These are phyloP conservation scores for Eleusine indica DNA, from an alignment of 176 grass and related monocot genomes.

Conservation along the genomic window DNA sequence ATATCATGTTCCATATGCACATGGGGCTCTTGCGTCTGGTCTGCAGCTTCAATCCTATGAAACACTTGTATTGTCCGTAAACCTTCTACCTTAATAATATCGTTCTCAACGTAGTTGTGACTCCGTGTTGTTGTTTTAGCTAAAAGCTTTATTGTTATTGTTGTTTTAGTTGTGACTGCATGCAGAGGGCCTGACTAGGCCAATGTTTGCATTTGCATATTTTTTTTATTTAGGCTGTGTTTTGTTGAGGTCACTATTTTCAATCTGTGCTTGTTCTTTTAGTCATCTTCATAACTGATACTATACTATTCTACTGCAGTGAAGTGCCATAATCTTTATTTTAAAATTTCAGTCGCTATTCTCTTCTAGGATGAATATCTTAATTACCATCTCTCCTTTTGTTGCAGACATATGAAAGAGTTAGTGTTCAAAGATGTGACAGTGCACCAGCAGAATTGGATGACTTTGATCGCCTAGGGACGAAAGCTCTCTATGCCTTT, in stretches of 20 bases:
- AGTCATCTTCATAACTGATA: slow-evolving; percentile 1
- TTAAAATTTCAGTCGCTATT: not conserved
- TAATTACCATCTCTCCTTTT: slow-evolving; percentile 29
- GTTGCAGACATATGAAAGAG: slow-evolving; percentile 78
- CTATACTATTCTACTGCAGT: not conserved
- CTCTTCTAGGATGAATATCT: slow-evolving; percentile 25
- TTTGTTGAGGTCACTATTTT: slow-evolving; percentile 2
- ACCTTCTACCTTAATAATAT: slow-evolving; percentile 6
- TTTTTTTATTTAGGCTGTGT: not conserved
- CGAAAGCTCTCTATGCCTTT: slow-evolving; percentile 89
- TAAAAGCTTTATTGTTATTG: too few relatives aligned
- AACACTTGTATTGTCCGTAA: slow-evolving; percentile 65
- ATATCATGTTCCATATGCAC: slow-evolving; percentile 97
- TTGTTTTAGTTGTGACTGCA: not conserved
- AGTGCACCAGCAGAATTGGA: slow-evolving; percentile 45
- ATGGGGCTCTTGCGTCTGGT: slow-evolving; percentile 84
- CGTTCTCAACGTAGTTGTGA: too few relatives aligned
- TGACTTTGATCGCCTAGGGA: slow-evolving; percentile 65
- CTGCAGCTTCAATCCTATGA: slow-evolving; percentile 89
- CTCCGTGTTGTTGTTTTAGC: too few relatives aligned
- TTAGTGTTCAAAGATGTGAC: slow-evolving; percentile 92
- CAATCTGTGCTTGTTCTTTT: slow-evolving; percentile 7
- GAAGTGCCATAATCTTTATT: not conserved
- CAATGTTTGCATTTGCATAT: slow-evolving; percentile 13
- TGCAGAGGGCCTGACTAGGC: not conserved